A percentile compares a stretch with the other conserved stretches of the same genome.
Conservation (phyloP, 495 filamentous ascomycete species). For the Haplographium delicatum region DNA sequence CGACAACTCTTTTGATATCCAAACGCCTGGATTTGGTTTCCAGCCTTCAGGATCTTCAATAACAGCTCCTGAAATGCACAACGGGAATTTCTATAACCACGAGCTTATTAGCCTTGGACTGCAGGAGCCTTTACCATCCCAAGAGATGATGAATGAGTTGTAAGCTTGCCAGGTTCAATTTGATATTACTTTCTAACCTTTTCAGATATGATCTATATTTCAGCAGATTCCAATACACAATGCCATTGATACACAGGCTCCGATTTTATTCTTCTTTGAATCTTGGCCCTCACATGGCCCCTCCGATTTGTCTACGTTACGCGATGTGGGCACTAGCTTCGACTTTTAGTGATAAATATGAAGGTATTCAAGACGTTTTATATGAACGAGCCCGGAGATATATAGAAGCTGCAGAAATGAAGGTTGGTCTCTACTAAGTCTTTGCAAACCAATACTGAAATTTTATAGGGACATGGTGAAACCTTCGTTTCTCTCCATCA, state of each 20-base stretch:
- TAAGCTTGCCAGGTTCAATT: constrained; percentile 38
- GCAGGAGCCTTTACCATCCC: constrained; percentile 81
- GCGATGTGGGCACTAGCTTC: constrained; percentile 90
- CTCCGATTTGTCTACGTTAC: constrained; percentile 84
- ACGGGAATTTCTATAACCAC: constrained; percentile 54
- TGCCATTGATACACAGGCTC: constrained; percentile 82
- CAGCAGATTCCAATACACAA: constrained; percentile 73
- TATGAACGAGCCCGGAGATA: constrained; percentile 87
- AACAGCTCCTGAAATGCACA: constrained; percentile 18
- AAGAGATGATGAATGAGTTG: constrained; percentile 86
- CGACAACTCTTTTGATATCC: constrained; percentile 14
- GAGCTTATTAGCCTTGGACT: constrained; percentile 89
- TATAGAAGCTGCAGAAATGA: constrained; percentile 82
- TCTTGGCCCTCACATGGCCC: constrained; percentile 69
- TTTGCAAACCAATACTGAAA: background rate
- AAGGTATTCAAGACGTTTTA: constrained; percentile 67
- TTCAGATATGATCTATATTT: constrained; percentile 77
- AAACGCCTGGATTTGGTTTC: constrained; percentile 3
- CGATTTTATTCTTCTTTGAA: constrained; percentile 78
- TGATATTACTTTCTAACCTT: background rate
- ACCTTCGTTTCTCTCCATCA: constrained; percentile 72
- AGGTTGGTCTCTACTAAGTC: constrained; percentile 34
- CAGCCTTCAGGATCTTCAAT: background rate
- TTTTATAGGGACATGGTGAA: constrained; percentile 63
- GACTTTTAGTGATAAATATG: constrained; percentile 74